A percentile compares a stretch with the other conserved stretches of the same genome.
Conservation (phyloP, 2,329 filamentous ascomycete genomes). For the Monilinia laxa region DNA sequence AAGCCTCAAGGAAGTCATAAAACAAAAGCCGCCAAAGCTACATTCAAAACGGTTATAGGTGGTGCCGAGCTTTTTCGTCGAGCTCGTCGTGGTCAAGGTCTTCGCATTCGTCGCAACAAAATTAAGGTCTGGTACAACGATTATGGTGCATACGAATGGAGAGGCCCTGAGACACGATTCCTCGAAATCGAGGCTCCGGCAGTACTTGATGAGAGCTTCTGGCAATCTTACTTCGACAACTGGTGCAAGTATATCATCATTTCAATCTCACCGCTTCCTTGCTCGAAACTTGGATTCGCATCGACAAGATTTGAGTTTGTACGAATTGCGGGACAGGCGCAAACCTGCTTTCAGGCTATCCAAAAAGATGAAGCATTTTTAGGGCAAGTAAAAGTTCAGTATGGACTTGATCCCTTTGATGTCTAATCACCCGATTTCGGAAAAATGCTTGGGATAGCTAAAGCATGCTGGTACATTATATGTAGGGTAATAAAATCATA, state of each 20-base stretch:
- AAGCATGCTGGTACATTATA: background rate
- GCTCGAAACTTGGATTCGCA: background rate
- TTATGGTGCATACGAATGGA: slow-evolving; percentile 14
- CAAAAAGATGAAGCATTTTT: background rate
- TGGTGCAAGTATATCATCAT: slow-evolving; percentile 18
- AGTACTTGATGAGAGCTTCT: background rate
- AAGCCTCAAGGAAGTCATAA: background rate
- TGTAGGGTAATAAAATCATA: background rate
- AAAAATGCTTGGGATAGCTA: background rate
- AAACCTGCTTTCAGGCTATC: slow-evolving; percentile 14
- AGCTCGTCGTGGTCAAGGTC: background rate
- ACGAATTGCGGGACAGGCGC: background rate
- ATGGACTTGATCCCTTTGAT: background rate
- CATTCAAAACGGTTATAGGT: background rate
- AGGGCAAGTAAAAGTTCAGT: background rate
- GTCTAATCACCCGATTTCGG: background rate
- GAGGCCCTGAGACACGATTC: slow-evolving; percentile 13
- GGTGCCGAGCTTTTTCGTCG: background rate
- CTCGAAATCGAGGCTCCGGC: slow-evolving; percentile 11
- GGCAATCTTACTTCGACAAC: background rate
- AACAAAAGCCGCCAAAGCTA: slow-evolving; percentile 16
- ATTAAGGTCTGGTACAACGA: slow-evolving; percentile 23
- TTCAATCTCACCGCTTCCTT: background rate
- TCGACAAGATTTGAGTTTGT: background rate
- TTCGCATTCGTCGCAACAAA: background rate